These are phyloP conservation scores for Urochloa ruziziensis DNA, from an alignment of 176 grass and related monocot species.

Conservation along the genomic window DNA sequence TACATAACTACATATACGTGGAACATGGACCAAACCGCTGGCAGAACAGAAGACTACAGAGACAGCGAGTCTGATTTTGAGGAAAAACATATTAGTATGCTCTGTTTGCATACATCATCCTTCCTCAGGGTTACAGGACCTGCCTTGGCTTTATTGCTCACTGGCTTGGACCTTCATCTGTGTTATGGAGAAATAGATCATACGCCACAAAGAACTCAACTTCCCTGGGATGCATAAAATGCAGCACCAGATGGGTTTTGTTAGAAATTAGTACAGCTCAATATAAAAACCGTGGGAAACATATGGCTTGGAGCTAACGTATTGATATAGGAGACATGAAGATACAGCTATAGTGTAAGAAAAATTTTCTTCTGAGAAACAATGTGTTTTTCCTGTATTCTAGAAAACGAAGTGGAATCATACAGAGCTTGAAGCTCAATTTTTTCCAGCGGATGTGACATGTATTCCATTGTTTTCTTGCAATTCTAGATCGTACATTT, in stretches of 20 bases:
- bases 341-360: neutral
- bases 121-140: neutral
- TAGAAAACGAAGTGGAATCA: neutral
- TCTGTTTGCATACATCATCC: neutral
- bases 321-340: conserved; percentile 3
- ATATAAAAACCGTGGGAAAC: neutral
- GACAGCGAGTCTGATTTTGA: neutral
- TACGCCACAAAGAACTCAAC: neutral
- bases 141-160: neutral
- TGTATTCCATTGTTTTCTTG: neutral
- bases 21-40: neutral
- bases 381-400: neutral
- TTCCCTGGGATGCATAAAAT: neutral
- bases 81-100: neutral
- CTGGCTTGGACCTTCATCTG: neutral
- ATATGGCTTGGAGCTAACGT: neutral
- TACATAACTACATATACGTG: neutral
- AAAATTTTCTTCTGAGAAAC: neutral
- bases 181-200: neutral
- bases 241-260: neutral
- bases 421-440: neutral
- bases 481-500: neutral
- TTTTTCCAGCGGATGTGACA: neutral
- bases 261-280: neutral
- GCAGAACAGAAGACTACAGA: neutral